These are phyloP conservation scores for Thelonectria rubi DNA, from an alignment of 2,329 filamentous ascomycete species.

Conservation along the genomic window DNA sequence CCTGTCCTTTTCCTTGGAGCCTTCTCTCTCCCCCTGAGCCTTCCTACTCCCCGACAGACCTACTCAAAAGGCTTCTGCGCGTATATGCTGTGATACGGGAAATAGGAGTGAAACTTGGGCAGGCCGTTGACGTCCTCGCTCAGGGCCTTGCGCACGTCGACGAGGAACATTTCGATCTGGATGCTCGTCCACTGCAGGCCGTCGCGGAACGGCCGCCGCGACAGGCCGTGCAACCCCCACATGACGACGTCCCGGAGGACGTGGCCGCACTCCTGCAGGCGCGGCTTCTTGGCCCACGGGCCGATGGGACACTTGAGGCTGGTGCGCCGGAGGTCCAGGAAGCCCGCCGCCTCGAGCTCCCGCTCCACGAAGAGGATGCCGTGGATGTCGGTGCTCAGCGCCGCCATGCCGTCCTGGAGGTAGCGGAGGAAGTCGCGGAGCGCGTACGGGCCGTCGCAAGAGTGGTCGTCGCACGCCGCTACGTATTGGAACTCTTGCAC, in stretches of 20 bases:
- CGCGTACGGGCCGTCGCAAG: constrained; percentile 55
- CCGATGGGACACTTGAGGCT: constrained; percentile 59
- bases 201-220: constrained; percentile 50
- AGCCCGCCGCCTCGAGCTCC: constrained; percentile 53
- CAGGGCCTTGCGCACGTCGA: constrained; percentile 53
- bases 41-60: too few species aligned
- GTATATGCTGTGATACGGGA: constrained; percentile 52
- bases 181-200: constrained; percentile 52
- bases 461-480: constrained; percentile 56
- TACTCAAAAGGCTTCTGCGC: constrained; percentile 49
- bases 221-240: constrained; percentile 52
- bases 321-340: constrained; percentile 51
- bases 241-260: constrained; percentile 55
- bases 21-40: too few species aligned
- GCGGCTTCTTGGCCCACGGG: constrained; percentile 55
- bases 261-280: constrained; percentile 56
- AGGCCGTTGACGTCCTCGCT: constrained; percentile 47
- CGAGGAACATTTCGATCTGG: constrained; percentile 55
- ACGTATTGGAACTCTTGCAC: constrained; percentile 57
- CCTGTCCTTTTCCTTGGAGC: too few species aligned
- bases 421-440: constrained; percentile 57
- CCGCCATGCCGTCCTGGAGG: constrained; percentile 52
- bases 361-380: constrained; percentile 49
- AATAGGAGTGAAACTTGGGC: constrained; percentile 51
- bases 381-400: constrained; percentile 54